These are phyloP conservation scores for Arthrobotrys sphaeroides DNA, from an alignment of 2,329 filamentous ascomycete species.

Conservation along the genomic window DNA sequence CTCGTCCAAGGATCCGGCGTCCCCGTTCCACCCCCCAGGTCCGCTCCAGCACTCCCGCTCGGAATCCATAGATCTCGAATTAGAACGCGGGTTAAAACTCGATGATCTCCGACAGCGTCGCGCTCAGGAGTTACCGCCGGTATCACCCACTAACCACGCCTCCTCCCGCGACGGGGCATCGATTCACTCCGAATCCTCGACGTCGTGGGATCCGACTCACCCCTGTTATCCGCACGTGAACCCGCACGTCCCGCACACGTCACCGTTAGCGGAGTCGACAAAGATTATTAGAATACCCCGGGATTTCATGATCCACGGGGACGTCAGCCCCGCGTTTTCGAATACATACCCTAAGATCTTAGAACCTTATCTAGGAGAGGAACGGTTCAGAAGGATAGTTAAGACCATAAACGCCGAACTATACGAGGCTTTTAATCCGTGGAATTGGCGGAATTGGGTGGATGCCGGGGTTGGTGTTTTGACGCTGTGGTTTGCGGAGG, in stretches of 20 bases:
- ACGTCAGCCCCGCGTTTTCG: constrained; percentile 90
- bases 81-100: constrained; percentile 55
- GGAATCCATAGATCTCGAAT: constrained; percentile 52
- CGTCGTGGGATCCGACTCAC: constrained; percentile 88
- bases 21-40: constrained; percentile 8
- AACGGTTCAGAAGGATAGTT: constrained; percentile 83
- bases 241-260: constrained; percentile 83
- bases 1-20: constrained; percentile 28
- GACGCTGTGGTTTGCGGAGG: constrained; percentile 96
- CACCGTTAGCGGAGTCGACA: constrained; percentile 77
- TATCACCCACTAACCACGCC: constrained; percentile 1
- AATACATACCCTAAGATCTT: constrained; percentile 97
- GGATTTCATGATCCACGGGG: constrained; percentile 89
- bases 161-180: constrained; percentile 50
- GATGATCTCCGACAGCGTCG: constrained; percentile 54
- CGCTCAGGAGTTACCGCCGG: constrained; percentile 39
- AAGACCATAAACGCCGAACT: constrained; percentile 83
- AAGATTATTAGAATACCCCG: constrained; percentile 89
- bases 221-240: constrained; percentile 95
- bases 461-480: constrained; percentile 81
- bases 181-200: constrained; percentile 46
- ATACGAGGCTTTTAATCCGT: constrained; percentile 81
- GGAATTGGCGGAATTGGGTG: constrained; percentile 76
- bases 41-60: constrained; percentile 29
- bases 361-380: constrained; percentile 83